Conservation (phyloP, 352 stramenopile genomes). For the Globisporangium nunn region DNA sequence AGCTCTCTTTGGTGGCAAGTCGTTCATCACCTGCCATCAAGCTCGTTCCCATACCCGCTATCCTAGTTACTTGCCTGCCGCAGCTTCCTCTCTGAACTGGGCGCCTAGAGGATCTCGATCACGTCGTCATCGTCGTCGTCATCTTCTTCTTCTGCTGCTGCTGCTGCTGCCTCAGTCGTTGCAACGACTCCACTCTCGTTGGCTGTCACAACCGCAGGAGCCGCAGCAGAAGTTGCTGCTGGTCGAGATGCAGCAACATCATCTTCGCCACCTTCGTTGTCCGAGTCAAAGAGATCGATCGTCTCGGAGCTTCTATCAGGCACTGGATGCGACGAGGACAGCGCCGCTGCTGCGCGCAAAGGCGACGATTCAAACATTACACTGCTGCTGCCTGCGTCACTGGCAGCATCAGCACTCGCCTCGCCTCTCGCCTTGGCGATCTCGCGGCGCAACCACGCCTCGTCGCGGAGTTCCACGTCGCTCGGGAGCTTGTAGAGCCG, state of each 20-base stretch:
- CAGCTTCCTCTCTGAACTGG: not conserved
- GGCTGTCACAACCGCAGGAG: not conserved
- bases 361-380: too few species aligned
- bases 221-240: conserved; percentile 1
- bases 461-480: conserved; percentile 65
- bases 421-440: conserved; percentile 45
- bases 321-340: not conserved
- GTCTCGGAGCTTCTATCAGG: conserved; percentile 31
- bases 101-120: conserved; percentile 15
- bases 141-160: not conserved
- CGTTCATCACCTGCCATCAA: too few species aligned
- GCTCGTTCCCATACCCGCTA: not conserved
- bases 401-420: not conserved
- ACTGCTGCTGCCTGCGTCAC: not conserved
- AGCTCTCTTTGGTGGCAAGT: not conserved
- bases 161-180: too few species aligned
- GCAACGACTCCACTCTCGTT: not conserved
- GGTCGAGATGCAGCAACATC: not conserved
- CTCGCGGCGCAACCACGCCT: conserved; percentile 62
- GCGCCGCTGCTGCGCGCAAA: not conserved
- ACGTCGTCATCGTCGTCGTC: conserved; percentile 16
- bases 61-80: not conserved
- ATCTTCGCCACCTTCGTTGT: conserved; percentile 26
- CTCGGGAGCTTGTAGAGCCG: conserved; percentile 54
- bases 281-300: conserved; percentile 55